Percentiles rank a stretch among this genome's conserved stretches.
Evolutionary conservation across 352 stramenopile genomes (phyloP).

Genomic region (Aphanomyces euteiches): DNA sequence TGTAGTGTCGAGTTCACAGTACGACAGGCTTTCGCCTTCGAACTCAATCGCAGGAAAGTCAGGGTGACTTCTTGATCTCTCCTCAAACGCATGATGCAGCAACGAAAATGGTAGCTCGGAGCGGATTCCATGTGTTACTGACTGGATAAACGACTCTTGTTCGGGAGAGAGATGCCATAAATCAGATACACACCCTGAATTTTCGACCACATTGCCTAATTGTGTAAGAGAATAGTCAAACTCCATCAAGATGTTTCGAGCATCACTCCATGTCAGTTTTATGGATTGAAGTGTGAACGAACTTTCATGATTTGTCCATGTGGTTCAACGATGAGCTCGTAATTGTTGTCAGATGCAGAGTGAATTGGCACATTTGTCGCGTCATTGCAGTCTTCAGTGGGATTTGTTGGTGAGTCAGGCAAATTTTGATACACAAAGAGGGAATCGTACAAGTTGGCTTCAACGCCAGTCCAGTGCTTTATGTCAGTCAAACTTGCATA

Average conservation of each 20-base stretch:
- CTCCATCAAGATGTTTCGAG: background rate
- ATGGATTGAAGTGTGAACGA: background rate
- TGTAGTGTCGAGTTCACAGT: constrained; percentile 35
- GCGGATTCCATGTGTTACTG: background rate
- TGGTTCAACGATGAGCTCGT: background rate
- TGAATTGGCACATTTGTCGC: background rate
- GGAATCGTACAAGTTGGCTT: background rate
- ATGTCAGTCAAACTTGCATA: constrained; percentile 4
- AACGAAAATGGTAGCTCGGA: background rate
- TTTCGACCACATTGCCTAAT: background rate
- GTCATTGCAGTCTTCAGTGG: too few relatives aligned
- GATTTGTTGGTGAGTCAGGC: background rate
- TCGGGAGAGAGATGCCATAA: background rate
- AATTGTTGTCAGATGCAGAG: background rate
- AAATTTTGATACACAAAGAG: constrained; percentile 8
- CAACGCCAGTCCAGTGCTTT: background rate
- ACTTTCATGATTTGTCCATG: background rate
- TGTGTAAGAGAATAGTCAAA: background rate
- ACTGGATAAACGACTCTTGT: background rate
- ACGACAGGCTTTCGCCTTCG: constrained; percentile 33
- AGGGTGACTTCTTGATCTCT: constrained; percentile 25
- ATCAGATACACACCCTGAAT: constrained; percentile 1
- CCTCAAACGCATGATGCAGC: constrained; percentile 3
- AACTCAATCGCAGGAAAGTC: constrained; percentile 28
- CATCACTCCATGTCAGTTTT: background rate